phyloP scores from a whole-genome alignment of 2,329 filamentous ascomycete genomes.

The Sporothrix curviconia region DNA sequence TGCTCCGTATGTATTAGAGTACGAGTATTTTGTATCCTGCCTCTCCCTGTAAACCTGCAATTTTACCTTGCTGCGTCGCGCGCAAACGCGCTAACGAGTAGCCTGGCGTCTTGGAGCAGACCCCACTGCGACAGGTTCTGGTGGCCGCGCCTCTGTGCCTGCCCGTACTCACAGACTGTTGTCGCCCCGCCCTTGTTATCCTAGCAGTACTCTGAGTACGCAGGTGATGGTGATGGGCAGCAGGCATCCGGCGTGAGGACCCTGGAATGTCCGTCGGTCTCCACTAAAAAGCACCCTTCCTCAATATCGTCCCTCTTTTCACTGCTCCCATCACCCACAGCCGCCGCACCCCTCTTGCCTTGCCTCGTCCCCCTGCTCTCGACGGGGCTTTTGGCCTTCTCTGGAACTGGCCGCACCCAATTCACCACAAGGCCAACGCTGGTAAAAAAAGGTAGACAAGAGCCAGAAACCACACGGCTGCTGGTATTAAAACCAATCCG shows the following conservation, averaged over 20 bases:
- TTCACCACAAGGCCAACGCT: neutral
- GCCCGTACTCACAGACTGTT: too few species aligned
- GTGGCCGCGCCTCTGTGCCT: neutral
- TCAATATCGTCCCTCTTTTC: neutral
- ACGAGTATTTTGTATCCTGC: neutral
- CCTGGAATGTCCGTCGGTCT: neutral
- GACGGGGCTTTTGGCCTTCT: neutral
- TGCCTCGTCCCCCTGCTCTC: neutral
- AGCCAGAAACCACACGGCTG: neutral
- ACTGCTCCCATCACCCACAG: neutral
- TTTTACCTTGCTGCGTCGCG: constrained; percentile 1
- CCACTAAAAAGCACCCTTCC: neutral
- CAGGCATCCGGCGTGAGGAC: constrained; percentile 10
- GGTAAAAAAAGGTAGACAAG: too few species aligned
- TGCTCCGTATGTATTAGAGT: constrained; percentile 1
- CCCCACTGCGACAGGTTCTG: neutral
- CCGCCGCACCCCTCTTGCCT: neutral
- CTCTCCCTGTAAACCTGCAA: neutral
- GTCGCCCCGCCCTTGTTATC: neutral
- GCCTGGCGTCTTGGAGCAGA: neutral
- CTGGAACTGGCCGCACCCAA: neutral
- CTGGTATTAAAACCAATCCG: constrained; percentile 19
- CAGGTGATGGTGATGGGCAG: constrained; percentile 1
- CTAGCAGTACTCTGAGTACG: constrained; percentile 12
- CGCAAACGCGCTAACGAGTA: constrained; percentile 1